A percentile compares a stretch with the other conserved stretches of the same genome.
These are phyloP conservation scores for Dimocarpus longan DNA, from an alignment of 345 rosid genomes.

Conservation along the genomic window DNA sequence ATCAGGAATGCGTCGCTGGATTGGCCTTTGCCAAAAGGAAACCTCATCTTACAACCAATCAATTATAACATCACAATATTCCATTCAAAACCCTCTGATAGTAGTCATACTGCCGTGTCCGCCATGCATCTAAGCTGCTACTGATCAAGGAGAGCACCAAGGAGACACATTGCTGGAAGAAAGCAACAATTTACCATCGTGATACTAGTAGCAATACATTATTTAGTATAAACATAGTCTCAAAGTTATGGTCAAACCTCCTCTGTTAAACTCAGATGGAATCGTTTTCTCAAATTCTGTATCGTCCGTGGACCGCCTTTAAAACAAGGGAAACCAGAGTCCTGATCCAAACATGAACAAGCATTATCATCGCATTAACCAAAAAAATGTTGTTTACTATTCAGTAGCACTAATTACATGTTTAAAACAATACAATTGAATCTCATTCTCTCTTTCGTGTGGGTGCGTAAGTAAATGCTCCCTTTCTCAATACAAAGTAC, in stretches of 20 bases:
- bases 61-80: constrained; percentile 61
- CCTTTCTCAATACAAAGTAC: constrained; percentile 1
- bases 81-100: constrained; percentile 98
- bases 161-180: constrained; percentile 94
- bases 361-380: not conserved
- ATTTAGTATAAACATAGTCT: not conserved
- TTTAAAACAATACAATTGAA: not conserved
- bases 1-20: constrained; percentile 23
- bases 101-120: constrained; percentile 97
- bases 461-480: not conserved
- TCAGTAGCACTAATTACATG: not conserved
- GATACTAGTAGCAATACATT: constrained; percentile 18
- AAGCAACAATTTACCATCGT: constrained; percentile 23
- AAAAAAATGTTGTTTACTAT: not conserved
- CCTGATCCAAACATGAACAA: constrained; percentile 48
- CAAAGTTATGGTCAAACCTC: constrained; percentile 57
- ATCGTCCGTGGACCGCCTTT: constrained; percentile 96
- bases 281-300: constrained; percentile 91
- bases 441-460: not conserved
- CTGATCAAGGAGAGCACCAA: constrained; percentile 97
- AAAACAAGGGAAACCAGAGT: constrained; percentile 98
- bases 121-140: constrained; percentile 99
- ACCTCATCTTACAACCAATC: constrained; percentile 17
- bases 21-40: constrained; percentile 25
- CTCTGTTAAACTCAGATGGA: constrained; percentile 92